A percentile compares a stretch with the other conserved stretches of the same genome.
phyloP scores from a whole-genome alignment of 75 land plant species.

The Pinus taeda region DNA sequence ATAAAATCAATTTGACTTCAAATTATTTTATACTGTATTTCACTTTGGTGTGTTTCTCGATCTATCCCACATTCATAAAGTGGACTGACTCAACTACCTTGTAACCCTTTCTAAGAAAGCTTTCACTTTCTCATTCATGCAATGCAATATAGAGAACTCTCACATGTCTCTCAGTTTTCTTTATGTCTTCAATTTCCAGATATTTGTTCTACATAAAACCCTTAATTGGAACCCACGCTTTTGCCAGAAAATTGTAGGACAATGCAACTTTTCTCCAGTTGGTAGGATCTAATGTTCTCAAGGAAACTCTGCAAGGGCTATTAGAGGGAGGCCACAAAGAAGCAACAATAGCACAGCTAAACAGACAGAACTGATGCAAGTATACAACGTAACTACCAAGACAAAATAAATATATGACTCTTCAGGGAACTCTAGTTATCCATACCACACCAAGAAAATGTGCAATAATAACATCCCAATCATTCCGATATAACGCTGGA shows the following conservation, averaged over 20 bases:
- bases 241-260: neutral
- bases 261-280: neutral
- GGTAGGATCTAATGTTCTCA: neutral
- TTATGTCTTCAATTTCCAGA: too few relatives aligned
- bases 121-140: too few relatives aligned
- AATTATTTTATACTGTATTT: too few relatives aligned
- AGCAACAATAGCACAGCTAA: neutral
- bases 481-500: constrained; percentile 66
- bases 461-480: constrained; percentile 97
- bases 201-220: neutral
- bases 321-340: neutral
- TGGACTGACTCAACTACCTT: too few relatives aligned
- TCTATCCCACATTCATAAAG: too few relatives aligned
- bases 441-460: constrained; percentile 99
- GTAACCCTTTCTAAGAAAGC: too few relatives aligned
- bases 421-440: constrained; percentile 1
- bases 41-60: too few relatives aligned
- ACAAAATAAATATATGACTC: constrained; percentile 5
- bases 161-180: too few relatives aligned
- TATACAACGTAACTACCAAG: neutral
- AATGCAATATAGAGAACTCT: too few relatives aligned
- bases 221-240: neutral
- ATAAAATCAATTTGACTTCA: too few relatives aligned
- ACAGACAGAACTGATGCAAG: neutral
- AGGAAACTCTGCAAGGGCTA: neutral